Conservation (phyloP, 768 basidiomycete species). For the Mycena polygramma region DNA sequence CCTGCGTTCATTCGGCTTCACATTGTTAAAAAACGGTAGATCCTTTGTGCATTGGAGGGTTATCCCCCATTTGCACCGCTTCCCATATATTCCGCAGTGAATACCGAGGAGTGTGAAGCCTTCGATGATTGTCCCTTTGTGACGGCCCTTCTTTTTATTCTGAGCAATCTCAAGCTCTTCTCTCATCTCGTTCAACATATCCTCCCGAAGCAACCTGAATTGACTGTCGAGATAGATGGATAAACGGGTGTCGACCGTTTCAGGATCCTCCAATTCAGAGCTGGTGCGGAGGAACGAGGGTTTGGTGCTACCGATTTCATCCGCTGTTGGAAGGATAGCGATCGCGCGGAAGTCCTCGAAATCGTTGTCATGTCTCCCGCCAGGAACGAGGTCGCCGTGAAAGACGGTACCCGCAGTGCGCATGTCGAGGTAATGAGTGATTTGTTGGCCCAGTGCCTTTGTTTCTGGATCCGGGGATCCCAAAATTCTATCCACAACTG, state of each 20-base stretch:
- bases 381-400: not conserved
- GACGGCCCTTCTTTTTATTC: no score
- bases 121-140: no score
- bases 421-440: not conserved
- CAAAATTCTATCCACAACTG: no score
- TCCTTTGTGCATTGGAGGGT: no score
- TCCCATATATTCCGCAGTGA: no score
- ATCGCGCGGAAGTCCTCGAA: not conserved
- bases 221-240: not conserved
- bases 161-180: not conserved
- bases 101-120: no score
- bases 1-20: no score
- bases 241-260: not conserved
- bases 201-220: not conserved
- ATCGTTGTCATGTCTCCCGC: conserved; percentile 1
- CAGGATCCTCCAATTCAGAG: not conserved
- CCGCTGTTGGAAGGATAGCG: conserved; percentile 4
- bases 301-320: not conserved
- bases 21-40: no score
- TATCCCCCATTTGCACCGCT: no score
- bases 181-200: not conserved
- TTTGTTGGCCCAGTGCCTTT: no score
- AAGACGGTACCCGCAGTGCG: not conserved
- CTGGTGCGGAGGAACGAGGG: not conserved
- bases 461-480: no score